These are phyloP conservation scores for Ascoidea asiatica DNA, from an alignment of 805 yeast genomes.

Conservation along the genomic window DNA sequence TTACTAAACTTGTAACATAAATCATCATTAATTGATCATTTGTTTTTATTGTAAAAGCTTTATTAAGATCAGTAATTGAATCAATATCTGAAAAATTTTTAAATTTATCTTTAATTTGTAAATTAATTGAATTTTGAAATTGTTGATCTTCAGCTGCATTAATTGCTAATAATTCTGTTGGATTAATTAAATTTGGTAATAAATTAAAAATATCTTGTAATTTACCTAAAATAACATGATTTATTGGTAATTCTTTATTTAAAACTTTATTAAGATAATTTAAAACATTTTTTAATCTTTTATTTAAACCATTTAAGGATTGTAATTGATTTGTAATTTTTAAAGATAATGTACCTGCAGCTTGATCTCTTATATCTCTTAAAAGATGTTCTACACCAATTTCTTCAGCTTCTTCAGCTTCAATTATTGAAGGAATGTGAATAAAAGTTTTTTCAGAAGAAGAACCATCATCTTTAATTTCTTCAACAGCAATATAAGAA, in stretches of 20 bases:
- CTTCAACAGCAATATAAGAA: constrained; percentile 88
- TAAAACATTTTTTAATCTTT: constrained; percentile 66
- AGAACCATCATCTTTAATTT: constrained; percentile 91
- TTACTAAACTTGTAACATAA: constrained; percentile 76
- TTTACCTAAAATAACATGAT: constrained; percentile 82
- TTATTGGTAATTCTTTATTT: constrained; percentile 63
- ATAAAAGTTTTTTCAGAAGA: constrained; percentile 85
- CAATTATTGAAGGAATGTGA: constrained; percentile 83
- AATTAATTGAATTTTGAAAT: not conserved
- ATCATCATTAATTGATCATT: constrained; percentile 94
- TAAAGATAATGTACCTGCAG: constrained; percentile 84
- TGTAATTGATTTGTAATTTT: constrained; percentile 81
- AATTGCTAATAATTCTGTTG: constrained; percentile 5
- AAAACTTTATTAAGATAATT: constrained; percentile 65
- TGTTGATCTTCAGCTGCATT: not conserved
- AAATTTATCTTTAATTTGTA: too few species aligned
- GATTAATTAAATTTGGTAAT: constrained; percentile 57
- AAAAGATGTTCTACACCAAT: constrained; percentile 95
- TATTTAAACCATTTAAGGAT: constrained; percentile 75
- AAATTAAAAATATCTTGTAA: constrained; percentile 90
- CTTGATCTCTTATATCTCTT: constrained; percentile 91
- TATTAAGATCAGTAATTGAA: constrained; percentile 27
- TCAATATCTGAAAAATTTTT: constrained; percentile 5
- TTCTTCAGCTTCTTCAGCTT: constrained; percentile 98
- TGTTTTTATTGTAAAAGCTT: constrained; percentile 83